A percentile compares a stretch with the other conserved stretches of the same genome.
Conservation (phyloP, 2,329 filamentous ascomycete genomes). For the Malbranchea zuffiana region DNA sequence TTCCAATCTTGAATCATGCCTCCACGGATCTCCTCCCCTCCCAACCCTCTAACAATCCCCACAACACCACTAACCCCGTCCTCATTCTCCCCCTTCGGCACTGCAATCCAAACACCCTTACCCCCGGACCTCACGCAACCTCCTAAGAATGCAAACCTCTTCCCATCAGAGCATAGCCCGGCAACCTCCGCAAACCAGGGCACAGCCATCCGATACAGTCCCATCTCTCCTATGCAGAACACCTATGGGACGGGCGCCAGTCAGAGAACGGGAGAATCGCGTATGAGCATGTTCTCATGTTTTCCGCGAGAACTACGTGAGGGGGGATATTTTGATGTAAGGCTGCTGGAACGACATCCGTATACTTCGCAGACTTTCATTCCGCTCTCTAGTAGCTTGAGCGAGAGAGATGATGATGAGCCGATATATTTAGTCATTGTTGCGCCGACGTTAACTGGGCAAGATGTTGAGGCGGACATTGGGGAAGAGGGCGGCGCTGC, state of each 20-base stretch:
- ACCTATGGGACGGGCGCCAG: conserved; percentile 49
- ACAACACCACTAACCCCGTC: conserved; percentile 52
- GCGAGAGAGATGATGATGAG: conserved; percentile 18
- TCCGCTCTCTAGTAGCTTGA: conserved; percentile 50
- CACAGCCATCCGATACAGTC: conserved; percentile 73
- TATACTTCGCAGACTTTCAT: conserved; percentile 91
- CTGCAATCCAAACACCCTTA: conserved; percentile 64
- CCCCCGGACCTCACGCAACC: conserved; percentile 41
- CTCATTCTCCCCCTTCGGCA: conserved; percentile 69
- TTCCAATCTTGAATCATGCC: conserved; percentile 1
- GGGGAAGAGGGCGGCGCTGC: conserved; percentile 7
- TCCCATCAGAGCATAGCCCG: conserved; percentile 31
- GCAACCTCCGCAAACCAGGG: conserved; percentile 69
- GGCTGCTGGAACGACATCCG: conserved; percentile 78
- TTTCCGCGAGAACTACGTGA: conserved; percentile 50
- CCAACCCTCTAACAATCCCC: not conserved
- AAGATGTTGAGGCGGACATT: conserved; percentile 26
- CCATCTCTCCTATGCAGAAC: conserved; percentile 63
- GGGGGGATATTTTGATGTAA: conserved; percentile 48
- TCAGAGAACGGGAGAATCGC: conserved; percentile 45
- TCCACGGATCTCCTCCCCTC: not conserved
- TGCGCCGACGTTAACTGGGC: conserved; percentile 57
- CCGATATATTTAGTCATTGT: conserved; percentile 70
- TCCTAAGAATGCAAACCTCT: conserved; percentile 37
- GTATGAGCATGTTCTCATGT: conserved; percentile 86